Evolutionary conservation across 1,284 basidiomycete species (phyloP).

Genomic region (Sporisorium reilianum): DNA sequence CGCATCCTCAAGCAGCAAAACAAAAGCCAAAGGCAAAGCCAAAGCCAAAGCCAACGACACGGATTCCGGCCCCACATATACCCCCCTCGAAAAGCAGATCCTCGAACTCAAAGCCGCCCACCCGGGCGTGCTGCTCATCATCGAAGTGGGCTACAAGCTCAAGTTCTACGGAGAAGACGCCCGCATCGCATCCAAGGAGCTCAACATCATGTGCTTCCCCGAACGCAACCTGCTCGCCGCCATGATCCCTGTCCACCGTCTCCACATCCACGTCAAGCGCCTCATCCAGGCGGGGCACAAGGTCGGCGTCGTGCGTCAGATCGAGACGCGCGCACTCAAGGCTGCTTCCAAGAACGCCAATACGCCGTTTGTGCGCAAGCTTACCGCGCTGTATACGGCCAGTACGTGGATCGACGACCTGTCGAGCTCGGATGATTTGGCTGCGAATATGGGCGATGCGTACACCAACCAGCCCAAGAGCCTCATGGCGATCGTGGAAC

Average conservation of each 20-base stretch:
- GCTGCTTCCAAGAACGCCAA: conserved; percentile 74
- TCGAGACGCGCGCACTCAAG: conserved; percentile 93
- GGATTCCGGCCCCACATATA: conserved; percentile 70
- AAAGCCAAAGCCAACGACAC: conserved; percentile 47
- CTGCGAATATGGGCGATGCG: conserved; percentile 14
- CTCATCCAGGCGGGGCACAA: conserved; percentile 84
- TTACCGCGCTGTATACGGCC: conserved; percentile 87
- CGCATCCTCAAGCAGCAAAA: conserved; percentile 62
- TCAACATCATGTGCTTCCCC: conserved; percentile 81
- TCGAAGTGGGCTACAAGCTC: conserved; percentile 76
- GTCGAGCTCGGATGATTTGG: conserved; percentile 74
- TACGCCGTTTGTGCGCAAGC: conserved; percentile 80
- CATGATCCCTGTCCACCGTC: conserved; percentile 83
- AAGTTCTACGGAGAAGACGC: conserved; percentile 89
- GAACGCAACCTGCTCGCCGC: conserved; percentile 85
- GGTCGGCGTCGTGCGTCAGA: conserved; percentile 90
- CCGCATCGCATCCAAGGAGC: conserved; percentile 82
- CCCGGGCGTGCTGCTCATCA: conserved; percentile 82
- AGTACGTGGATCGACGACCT: conserved; percentile 84
- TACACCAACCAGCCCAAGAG: conserved; percentile 50
- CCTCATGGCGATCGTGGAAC: conserved; percentile 75
- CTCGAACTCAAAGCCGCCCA: conserved; percentile 70
- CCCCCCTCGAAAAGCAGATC: conserved; percentile 65
- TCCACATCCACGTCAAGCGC: conserved; percentile 83
- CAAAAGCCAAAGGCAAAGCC: conserved; percentile 25